Conservation (phyloP, 2,329 filamentous ascomycete species). For the Aspergillus floridensis region DNA sequence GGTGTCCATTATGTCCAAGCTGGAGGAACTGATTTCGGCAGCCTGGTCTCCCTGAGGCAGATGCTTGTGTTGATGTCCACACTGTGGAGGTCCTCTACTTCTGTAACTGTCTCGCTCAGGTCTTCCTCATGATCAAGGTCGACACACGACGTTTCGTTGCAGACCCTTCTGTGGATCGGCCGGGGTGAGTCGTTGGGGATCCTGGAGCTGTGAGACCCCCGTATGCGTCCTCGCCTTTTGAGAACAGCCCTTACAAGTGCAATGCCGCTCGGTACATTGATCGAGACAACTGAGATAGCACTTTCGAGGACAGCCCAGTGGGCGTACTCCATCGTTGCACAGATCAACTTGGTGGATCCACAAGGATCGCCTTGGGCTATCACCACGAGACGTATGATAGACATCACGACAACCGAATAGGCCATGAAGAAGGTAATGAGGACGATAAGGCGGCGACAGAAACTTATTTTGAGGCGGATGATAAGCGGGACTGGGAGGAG, state of each 20-base stretch:
- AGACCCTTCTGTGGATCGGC: no score
- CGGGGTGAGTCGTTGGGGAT: no score
- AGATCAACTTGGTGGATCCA: neutral
- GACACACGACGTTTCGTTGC: no score
- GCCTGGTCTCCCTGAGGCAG: no score
- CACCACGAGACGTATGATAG: neutral
- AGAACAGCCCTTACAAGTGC: neutral
- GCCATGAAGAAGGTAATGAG: neutral
- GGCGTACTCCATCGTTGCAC: neutral
- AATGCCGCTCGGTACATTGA: neutral
- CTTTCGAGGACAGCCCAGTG: neutral
- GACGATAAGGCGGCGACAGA: neutral
- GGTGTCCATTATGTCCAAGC: no score
- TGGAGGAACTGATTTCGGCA: no score
- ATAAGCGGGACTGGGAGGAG: neutral
- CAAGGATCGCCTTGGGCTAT: neutral
- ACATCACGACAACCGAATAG: constrained; percentile 1
- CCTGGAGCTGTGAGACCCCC: no score
- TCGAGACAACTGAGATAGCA: neutral
- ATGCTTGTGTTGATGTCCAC: no score
- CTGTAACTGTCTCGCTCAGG: no score
- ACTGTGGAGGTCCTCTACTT: no score
- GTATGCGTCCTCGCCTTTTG: no score
- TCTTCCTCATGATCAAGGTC: no score
- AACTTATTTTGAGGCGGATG: neutral